A percentile compares a stretch with the other conserved stretches of the same genome.
These are phyloP conservation scores for Salicornia ramosissima DNA, from an alignment of 148 eudicot genomes.

Conservation along the genomic window DNA sequence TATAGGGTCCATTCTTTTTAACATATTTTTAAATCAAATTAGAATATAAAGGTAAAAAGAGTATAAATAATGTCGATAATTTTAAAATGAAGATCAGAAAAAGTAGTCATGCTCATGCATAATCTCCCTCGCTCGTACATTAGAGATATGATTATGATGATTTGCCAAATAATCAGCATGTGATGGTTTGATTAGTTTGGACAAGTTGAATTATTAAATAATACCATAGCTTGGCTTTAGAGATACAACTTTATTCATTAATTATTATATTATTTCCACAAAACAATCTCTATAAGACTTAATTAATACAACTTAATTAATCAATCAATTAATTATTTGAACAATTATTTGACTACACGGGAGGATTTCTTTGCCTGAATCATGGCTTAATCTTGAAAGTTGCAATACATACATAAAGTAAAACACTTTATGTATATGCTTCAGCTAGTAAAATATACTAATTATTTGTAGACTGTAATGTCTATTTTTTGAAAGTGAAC, in stretches of 20 bases:
- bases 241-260: constrained; percentile 17
- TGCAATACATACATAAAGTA: neutral
- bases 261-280: constrained; percentile 11
- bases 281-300: constrained; percentile 1
- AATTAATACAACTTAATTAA: neutral
- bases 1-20: no score
- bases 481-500: neutral
- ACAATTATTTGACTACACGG: neutral
- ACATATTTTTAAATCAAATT: no score
- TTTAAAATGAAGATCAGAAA: no score
- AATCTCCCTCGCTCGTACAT: no score
- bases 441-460: neutral
- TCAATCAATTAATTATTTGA: constrained; percentile 7
- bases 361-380: constrained; percentile 19
- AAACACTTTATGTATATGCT: neutral
- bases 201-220: constrained; percentile 13
- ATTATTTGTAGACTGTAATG: neutral
- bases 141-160: no score
- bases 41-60: no score
- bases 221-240: constrained; percentile 6
- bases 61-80: no score
- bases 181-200: constrained; percentile 14
- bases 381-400: constrained; percentile 19
- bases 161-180: no score
- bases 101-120: no score